Evolutionary conservation across 1,139 yeast genomes (phyloP), one percentile per base, ranked within the genome.

Genomic region (Scheffersomyces cryptocercus): DNA sequence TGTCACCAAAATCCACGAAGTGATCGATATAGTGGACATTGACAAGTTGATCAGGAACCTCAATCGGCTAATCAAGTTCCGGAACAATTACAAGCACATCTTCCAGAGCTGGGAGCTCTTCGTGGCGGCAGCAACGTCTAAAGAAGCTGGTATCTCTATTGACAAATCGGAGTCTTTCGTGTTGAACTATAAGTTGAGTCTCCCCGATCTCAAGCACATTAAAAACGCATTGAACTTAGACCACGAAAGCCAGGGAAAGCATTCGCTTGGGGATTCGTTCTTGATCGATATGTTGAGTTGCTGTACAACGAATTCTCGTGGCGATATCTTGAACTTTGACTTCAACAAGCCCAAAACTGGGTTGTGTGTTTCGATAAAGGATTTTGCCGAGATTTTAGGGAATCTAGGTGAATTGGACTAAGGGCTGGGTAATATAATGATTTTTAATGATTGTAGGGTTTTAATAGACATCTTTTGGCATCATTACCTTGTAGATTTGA

Each of bases 271-370:
- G 31, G 75, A 73, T 44, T 49, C 65, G 5, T 55, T 72, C n/a
- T 55, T 74, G 39, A 74, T 74, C 8, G 78, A 73, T 46, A 74
- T 74, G 79, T 53, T 74, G 29, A 66, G 77, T 35, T 68, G 76
- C 39, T 59, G 74, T 39, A 40, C 62, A 5, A 57, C 63, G 3
- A 67, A 64, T 36, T 50, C 60, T 1, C 49, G 55, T 5, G 77
- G 74, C 0, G 53, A 55, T n/a, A 41, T 64, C 4, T 49, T 63
- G 15, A 70, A 64, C 46, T 73, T 64, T 45, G 66, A 64, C 44
- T 59, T 65, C 15, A 50, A 59, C 14, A 61, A 58, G 40, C 48
- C 56, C 2, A 60, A 61, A 39, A 42, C 47, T 8, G 76, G 75
- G 0, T 52, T 70, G 3, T 55, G 55, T 39, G 61, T 73, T 5